These are phyloP conservation scores for Xylogone sp. DNA, from an alignment of 2,329 filamentous ascomycete genomes.

Conservation along the genomic window DNA sequence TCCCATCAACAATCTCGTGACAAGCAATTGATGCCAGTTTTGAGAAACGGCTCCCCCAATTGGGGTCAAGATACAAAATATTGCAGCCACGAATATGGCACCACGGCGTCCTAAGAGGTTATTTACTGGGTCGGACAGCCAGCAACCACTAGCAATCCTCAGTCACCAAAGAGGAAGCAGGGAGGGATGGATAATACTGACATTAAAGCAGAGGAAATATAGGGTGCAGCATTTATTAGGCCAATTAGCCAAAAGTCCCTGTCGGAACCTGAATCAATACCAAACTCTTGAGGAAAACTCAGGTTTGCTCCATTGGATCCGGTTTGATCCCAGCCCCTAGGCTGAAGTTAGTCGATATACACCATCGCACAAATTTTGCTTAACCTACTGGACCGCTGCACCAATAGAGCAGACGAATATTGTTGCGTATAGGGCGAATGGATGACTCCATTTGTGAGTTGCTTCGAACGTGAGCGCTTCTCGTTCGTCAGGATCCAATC, in stretches of 20 bases:
- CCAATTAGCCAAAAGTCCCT: constrained; percentile 52
- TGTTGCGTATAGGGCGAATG: constrained; percentile 59
- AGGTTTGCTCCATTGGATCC: constrained; percentile 44
- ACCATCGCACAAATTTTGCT: neutral
- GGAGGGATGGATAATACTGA: neutral
- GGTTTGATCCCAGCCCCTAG: constrained; percentile 32
- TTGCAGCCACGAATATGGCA: constrained; percentile 65
- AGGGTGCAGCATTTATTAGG: constrained; percentile 57
- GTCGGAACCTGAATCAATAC: constrained; percentile 33
- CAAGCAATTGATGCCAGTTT: constrained; percentile 49
- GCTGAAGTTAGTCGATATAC: constrained; percentile 31
- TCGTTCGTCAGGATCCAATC: constrained; percentile 57
- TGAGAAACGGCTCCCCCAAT: constrained; percentile 70
- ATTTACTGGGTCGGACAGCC: constrained; percentile 63
- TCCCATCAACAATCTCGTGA: constrained; percentile 62
- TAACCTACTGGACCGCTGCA: constrained; percentile 55
- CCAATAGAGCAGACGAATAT: constrained; percentile 66
- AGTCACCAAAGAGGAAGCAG: neutral
- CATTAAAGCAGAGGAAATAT: constrained; percentile 46
- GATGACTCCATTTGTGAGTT: constrained; percentile 65
- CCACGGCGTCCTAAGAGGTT: constrained; percentile 68
- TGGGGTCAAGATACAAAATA: constrained; percentile 59
- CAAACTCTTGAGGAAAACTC: constrained; percentile 43
- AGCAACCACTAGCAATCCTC: constrained; percentile 43
- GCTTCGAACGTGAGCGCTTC: constrained; percentile 56